phyloP scores from a whole-genome alignment of 2,329 filamentous ascomycete genomes.

The Diaporthe sp. region DNA sequence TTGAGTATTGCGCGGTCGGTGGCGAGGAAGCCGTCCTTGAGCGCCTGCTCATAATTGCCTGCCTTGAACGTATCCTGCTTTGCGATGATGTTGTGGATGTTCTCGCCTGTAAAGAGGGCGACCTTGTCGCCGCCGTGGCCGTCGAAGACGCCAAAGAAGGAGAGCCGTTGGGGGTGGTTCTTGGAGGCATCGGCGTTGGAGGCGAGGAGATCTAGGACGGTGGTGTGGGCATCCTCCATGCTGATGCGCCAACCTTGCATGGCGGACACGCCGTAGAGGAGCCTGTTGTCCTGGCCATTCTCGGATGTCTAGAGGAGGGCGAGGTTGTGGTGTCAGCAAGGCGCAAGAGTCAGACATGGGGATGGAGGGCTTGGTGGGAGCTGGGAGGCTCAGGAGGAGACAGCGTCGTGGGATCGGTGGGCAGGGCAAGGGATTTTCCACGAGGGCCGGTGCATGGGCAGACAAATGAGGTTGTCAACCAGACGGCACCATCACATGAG shows the following conservation, averaged over 20 bases:
- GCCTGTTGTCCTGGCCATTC: conserved; percentile 90
- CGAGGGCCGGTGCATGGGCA: background rate
- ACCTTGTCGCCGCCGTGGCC: conserved; percentile 98
- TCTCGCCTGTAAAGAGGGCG: conserved; percentile 89
- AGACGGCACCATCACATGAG: background rate
- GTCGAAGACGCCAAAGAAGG: conserved; percentile 98
- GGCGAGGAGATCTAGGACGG: conserved; percentile 86
- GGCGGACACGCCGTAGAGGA: conserved; percentile 93
- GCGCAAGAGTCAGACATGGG: conserved; percentile 23
- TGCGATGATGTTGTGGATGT: conserved; percentile 93
- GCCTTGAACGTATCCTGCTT: conserved; percentile 95
- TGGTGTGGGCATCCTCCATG: conserved; percentile 97
- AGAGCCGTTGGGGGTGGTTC: conserved; percentile 79
- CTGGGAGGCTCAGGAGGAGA: conserved; percentile 14
- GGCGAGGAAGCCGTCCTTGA: conserved; percentile 97
- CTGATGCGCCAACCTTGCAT: conserved; percentile 99
- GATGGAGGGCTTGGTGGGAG: background rate
- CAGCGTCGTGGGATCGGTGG: background rate
- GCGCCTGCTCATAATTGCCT: conserved; percentile 91
- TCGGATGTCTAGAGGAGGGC: conserved; percentile 77
- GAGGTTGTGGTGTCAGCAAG: conserved; percentile 45
- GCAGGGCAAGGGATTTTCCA: background rate
- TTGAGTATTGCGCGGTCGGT: conserved; percentile 96
- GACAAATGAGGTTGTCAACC: conserved; percentile 20
- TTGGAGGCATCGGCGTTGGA: conserved; percentile 67